Percentiles rank a stretch among this genome's conserved stretches.
Conservation (phyloP, 1,139 yeast species). For the Diutina catenulata region DNA sequence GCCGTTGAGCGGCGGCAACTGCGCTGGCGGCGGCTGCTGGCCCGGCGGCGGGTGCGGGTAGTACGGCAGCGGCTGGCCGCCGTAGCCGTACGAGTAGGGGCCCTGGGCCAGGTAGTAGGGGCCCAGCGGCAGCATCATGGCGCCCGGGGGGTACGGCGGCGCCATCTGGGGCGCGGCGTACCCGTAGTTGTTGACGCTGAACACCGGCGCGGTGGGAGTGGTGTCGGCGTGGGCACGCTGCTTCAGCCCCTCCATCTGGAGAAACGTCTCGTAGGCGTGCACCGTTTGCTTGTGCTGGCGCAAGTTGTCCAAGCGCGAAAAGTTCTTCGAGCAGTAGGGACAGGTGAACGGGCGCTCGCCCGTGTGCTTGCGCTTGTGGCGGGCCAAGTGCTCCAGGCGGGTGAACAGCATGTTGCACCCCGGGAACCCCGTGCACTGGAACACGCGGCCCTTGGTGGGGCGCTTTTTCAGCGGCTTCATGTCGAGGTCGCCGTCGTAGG, state of each 20-base stretch:
- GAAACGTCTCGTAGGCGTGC: conserved; percentile 62
- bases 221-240: background rate
- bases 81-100: background rate
- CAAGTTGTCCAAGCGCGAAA: conserved; percentile 76
- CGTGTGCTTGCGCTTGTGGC: conserved; percentile 88
- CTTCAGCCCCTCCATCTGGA: conserved; percentile 11
- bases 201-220: conserved; percentile 1
- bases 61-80: conserved; percentile 1
- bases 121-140: conserved; percentile 5
- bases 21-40: background rate
- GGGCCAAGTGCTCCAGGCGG: conserved; percentile 79
- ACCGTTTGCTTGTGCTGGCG: conserved; percentile 92
- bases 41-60: conserved; percentile 1
- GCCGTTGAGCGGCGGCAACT: background rate
- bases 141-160: conserved; percentile 5
- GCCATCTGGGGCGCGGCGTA: background rate
- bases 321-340: conserved; percentile 67
- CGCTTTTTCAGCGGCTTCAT: conserved; percentile 16
- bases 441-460: conserved; percentile 48
- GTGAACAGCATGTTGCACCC: conserved; percentile 86
- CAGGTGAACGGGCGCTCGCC: conserved; percentile 94
- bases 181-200: background rate
- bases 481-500: background rate
- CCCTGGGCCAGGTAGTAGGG: background rate
- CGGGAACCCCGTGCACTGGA: conserved; percentile 80